Base-by-base conservation (phyloP, 2,329 filamentous ascomycete genomes). In the Aspergillus novofumigatus region DNA sequence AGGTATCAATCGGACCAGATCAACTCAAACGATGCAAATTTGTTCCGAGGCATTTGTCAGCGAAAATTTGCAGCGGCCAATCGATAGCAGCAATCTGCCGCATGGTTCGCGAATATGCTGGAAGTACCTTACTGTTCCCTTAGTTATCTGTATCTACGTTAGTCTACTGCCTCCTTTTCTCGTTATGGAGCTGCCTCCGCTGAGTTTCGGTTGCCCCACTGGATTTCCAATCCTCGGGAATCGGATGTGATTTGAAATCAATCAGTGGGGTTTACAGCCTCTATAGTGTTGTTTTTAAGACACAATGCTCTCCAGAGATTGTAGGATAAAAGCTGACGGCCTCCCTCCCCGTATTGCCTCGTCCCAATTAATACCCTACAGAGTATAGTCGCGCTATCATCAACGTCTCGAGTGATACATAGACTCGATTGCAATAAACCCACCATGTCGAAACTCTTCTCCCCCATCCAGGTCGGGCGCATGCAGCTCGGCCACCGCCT, bases 401-500 rank as follows among this genome's bases (percentile, higher is more conserved):
- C 32, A 38, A 38, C 32, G 14, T 3, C 32, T 7, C 14, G 32
- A 38, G 32, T 38, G 32, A 41, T 14, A 4, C 26, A 11, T 21
- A 10, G 29, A 32, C 6, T 25, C 10, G 52, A 32, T 5, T 11
- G 11, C 20, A 53, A 32, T 14, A 45, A 58, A 49, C 26, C 26
- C 5, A 55, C 51, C 23, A 66, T 69, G 62, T 60, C 67, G 4
- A 70, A 67, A 29, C 60, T 69, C 63, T 75, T 70, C 61, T 60
- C 62, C 4, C 77, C 79, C 21, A 59, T 82, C 29, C 61, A 67
- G 17, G 64, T 81, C 20, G 80, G 80, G 26, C 60, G 64, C 23
- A 60, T 73, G 59, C 62, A 70, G 14, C 74, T 83, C 29, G 65
- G 71, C 41, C 75, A 78, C 62, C 78, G 80, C 45, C 65, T 87